These are phyloP conservation scores for Coemansia sp. DNA, from an alignment of 192 early-diverging fungal genomes.

Conservation along the genomic window DNA sequence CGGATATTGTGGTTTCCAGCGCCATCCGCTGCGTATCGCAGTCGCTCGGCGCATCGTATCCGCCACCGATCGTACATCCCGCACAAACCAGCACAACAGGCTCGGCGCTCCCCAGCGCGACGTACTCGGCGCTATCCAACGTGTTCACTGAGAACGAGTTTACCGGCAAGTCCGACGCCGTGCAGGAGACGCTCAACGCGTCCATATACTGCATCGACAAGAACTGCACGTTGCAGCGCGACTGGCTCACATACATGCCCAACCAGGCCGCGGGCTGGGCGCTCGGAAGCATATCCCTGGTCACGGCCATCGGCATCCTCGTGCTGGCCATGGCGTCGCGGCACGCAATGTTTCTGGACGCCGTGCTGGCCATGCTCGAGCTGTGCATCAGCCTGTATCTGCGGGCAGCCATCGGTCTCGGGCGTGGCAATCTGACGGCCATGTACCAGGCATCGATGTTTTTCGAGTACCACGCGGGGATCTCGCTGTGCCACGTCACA, in stretches of 20 bases:
- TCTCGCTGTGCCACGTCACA: slow-evolving; percentile 11
- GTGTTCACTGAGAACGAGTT: too few species aligned
- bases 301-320: background rate
- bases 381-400: slow-evolving; percentile 18
- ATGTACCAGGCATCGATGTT: slow-evolving; percentile 25
- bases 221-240: slow-evolving; percentile 5
- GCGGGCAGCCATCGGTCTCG: slow-evolving; percentile 8
- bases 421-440: background rate
- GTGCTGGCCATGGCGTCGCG: slow-evolving; percentile 4
- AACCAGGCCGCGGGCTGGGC: slow-evolving; percentile 18
- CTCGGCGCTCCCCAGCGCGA: background rate
- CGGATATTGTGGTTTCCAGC: background rate
- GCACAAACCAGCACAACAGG: background rate
- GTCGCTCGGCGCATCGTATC: background rate
- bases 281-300: slow-evolving; percentile 4
- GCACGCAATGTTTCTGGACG: slow-evolving; percentile 14
- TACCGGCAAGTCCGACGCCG: background rate
- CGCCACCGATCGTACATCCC: slow-evolving; percentile 3
- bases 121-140: background rate
- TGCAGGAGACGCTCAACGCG: background rate
- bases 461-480: slow-evolving; percentile 25
- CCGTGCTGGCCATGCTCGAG: slow-evolving; percentile 18
- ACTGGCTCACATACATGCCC: slow-evolving; percentile 23
- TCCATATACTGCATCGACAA: slow-evolving; percentile 4
- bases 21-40: slow-evolving; percentile 4